Evolutionary conservation across 192 early-diverging fungal species (phyloP).

Genomic region (Dissophora globulifera): DNA sequence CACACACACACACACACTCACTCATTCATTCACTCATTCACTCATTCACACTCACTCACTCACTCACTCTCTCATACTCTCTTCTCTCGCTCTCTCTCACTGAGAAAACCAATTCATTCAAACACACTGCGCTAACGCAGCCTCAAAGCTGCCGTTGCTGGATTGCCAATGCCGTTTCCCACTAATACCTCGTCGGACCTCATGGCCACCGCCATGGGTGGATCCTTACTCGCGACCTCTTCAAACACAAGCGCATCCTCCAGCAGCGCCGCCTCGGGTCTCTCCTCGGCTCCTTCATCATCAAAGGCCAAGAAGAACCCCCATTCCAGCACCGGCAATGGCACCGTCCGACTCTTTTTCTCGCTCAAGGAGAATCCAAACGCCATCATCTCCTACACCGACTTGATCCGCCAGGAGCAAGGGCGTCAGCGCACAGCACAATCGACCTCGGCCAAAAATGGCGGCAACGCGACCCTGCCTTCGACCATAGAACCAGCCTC

Average conservation of each 20-base stretch:
- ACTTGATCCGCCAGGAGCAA: conserved; percentile 42
- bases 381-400: conserved; percentile 45
- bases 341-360: conserved; percentile 33
- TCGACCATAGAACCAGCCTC: no score
- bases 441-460: conserved; percentile 1
- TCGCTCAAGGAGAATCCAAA: conserved; percentile 45
- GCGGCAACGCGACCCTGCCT: conserved; percentile 1
- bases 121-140: conserved; percentile 1
- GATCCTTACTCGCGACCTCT: neutral
- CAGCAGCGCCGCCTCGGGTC: neutral
- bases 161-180: conserved; percentile 34
- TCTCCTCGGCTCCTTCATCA: neutral
- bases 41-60: no score
- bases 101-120: no score
- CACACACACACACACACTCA: no score
- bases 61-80: no score
- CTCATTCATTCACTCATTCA: no score
- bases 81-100: no score
- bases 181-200: conserved; percentile 16
- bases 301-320: conserved; percentile 3
- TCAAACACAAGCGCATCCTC: neutral
- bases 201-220: conserved; percentile 43
- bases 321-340: neutral
- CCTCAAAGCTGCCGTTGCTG: neutral
- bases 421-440: conserved; percentile 11